Evolutionary conservation across 2,329 filamentous ascomycete genomes (phyloP), one percentile per base, ranked within the genome.

Genomic region (Torrubiellomyces zombiae): DNA sequence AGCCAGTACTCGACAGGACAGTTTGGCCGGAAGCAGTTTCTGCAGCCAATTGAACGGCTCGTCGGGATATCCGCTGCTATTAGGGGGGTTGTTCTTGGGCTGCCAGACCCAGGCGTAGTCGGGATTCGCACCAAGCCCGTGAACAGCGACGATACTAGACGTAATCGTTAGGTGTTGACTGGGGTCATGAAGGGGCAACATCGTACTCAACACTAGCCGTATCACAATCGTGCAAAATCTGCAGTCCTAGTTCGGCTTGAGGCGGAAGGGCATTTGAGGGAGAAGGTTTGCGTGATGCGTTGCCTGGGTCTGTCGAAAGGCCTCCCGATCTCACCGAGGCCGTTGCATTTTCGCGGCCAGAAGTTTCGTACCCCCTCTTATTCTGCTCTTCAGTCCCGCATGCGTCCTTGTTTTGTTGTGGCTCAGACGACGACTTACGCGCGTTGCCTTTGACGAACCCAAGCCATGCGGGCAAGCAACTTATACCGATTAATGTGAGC

Each of bases 81-180:
- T n/a, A 4, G 15, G 13, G 10, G 30, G 30, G 19, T 32, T 32
- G 24, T 32, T 27, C 16, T 29, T 32, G 9, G 24, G 30, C 14
- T 27, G 21, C 30, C 30, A 32, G 14, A 29, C 21, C 27, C 27
- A 32, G 7, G 30, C 30, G 18, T 27, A 32, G 20, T 29, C 27
- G 13, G 24, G 30, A 23, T 32, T 32, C 10, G 30, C 30, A 13
- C 24, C 27, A 5, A 32, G 30, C 8, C 30, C 24, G 23, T 32
- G 24, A 8, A 32, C 24, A 18, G 27, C 30, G 5, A 32, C 26
- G 22, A 28, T 28, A 17, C 29, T 32, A 27, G 12, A 11, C 4
- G 5, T 21, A 18, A 14, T n/a, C 8, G 4, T 14, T 21, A 8
- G 12, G 7, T 21, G 7, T 11, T 3, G 8, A 21, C 8, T 21